Evolutionary conservation across 2,329 filamentous ascomycete species (phyloP).

Genomic region (Westerdykella sp.): DNA sequence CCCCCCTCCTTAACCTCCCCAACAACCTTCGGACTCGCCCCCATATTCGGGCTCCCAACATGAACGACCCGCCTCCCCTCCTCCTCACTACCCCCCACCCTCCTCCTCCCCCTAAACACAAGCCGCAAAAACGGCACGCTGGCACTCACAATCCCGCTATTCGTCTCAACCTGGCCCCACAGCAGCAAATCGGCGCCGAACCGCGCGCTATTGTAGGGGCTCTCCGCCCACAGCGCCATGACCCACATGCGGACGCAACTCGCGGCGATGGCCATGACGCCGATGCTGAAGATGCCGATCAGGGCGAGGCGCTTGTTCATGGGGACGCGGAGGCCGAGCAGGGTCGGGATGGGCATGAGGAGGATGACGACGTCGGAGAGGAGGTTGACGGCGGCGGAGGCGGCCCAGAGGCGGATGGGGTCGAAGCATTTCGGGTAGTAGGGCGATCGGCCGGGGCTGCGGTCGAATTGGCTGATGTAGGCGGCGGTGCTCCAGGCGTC

Average conservation of each 20-base stretch:
- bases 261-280: constrained; percentile 32
- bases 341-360: constrained; percentile 41
- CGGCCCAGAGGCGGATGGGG: constrained; percentile 26
- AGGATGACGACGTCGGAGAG: constrained; percentile 41
- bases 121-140: constrained; percentile 42
- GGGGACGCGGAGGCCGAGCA: constrained; percentile 45
- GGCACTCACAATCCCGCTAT: constrained; percentile 43
- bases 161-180: constrained; percentile 46
- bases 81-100: constrained; percentile 7
- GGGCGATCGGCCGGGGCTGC: constrained; percentile 13
- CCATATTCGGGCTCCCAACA: neutral
- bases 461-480: constrained; percentile 29
- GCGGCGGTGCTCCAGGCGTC: constrained; percentile 22
- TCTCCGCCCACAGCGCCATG: constrained; percentile 31
- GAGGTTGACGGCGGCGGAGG: constrained; percentile 39
- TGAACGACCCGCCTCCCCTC: neutral
- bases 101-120: constrained; percentile 28
- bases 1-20: neutral
- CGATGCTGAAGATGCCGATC: constrained; percentile 33
- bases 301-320: constrained; percentile 48
- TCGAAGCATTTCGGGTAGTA: constrained; percentile 26
- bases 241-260: constrained; percentile 34
- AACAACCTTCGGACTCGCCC: neutral
- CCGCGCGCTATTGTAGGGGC: constrained; percentile 34
- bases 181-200: constrained; percentile 35